Evolutionary conservation across 2,329 filamentous ascomycete genomes (phyloP).

Genomic region (Whalleya microplaca): DNA sequence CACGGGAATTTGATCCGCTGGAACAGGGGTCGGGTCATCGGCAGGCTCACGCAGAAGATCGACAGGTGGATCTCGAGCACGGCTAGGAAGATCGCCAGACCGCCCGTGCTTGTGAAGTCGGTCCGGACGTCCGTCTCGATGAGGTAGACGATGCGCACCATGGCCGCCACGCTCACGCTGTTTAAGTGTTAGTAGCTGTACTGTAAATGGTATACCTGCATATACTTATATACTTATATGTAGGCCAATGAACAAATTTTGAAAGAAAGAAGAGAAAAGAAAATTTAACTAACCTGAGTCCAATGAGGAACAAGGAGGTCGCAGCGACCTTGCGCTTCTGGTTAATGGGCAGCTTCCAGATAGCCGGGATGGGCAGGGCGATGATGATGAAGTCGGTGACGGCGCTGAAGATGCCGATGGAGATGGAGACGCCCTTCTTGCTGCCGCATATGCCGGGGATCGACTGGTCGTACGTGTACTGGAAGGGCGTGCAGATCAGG

Average conservation of each 20-base stretch:
- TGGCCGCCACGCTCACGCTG: not conserved
- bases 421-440: not conserved
- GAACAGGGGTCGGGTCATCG: constrained; percentile 1
- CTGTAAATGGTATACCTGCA: not conserved
- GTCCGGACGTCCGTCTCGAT: not conserved
- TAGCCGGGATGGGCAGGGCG: constrained; percentile 2
- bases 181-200: not conserved
- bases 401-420: not conserved
- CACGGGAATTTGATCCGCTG: not conserved
- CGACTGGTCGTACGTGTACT: constrained; percentile 2
- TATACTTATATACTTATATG: not conserved
- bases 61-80: not conserved
- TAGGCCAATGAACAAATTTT: no score
- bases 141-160: not conserved
- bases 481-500: constrained; percentile 6
- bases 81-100: not conserved
- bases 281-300: not conserved
- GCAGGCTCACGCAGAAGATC: constrained; percentile 2
- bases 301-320: not conserved
- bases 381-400: constrained; percentile 4
- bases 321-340: not conserved
- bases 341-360: not conserved
- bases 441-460: constrained; percentile 2
- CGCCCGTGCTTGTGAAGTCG: not conserved
- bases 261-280: no score